phyloP scores from a whole-genome alignment of 2,329 filamentous ascomycete species.

The Elsinoe necatrix region DNA sequence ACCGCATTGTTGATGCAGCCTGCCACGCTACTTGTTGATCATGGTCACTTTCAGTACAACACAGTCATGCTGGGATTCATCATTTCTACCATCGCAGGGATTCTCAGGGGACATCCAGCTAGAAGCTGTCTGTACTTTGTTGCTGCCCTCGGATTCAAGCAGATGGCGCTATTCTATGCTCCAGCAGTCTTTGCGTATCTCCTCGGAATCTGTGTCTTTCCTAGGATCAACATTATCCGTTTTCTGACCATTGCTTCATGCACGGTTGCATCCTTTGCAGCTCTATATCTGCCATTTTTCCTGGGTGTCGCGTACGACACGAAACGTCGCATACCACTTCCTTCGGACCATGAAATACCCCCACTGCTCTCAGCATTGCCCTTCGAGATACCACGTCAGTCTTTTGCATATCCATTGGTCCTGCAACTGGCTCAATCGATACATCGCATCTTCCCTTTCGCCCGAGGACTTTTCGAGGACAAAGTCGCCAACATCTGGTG shows the following conservation, averaged over 20 bases:
- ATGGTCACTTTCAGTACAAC: conserved; percentile 96
- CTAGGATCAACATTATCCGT: conserved; percentile 56
- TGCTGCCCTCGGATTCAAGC: conserved; percentile 88
- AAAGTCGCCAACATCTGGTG: conserved; percentile 99
- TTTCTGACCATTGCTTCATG: conserved; percentile 67
- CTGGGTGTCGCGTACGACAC: conserved; percentile 62
- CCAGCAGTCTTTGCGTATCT: conserved; percentile 88
- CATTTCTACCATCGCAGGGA: conserved; percentile 76
- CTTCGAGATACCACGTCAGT: conserved; percentile 49
- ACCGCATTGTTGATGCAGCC: conserved; percentile 90
- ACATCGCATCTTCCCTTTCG: conserved; percentile 91
- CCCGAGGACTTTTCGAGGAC: conserved; percentile 93
- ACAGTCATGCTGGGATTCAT: conserved; percentile 95
- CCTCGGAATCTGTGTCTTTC: conserved; percentile 75
- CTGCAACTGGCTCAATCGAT: conserved; percentile 76
- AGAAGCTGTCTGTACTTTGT: conserved; percentile 96
- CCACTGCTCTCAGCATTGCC: conserved; percentile 58
- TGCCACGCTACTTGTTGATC: conserved; percentile 80
- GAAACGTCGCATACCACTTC: conserved; percentile 54
- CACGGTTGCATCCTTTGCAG: conserved; percentile 63
- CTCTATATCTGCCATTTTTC: conserved; percentile 68
- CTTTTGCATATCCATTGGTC: conserved; percentile 64
- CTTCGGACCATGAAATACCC: conserved; percentile 37
- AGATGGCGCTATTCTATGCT: conserved; percentile 98
- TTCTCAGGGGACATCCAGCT: conserved; percentile 72